Conservation (phyloP, 805 yeast species). For the Pichia paraexigua region DNA sequence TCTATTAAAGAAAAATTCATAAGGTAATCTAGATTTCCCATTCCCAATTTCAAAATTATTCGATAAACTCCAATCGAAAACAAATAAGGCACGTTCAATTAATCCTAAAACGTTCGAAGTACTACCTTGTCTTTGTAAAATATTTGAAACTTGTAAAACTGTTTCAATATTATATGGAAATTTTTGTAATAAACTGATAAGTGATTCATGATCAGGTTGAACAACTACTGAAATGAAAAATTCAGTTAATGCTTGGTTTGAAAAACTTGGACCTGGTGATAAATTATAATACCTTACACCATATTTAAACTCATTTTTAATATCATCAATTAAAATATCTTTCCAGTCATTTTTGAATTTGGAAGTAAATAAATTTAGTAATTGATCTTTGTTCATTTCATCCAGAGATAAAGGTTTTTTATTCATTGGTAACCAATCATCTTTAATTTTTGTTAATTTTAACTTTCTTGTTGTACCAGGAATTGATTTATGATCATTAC, state of each 20-base stretch:
- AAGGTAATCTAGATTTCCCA: conserved; percentile 63
- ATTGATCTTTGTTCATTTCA: conserved; percentile 35
- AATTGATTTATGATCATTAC: conserved; percentile 60
- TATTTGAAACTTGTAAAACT: conserved; percentile 69
- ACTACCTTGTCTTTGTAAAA: conserved; percentile 70
- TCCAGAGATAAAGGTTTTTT: conserved; percentile 56
- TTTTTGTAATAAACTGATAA: conserved; percentile 49
- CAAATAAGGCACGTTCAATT: conserved; percentile 69
- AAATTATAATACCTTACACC: conserved; percentile 56
- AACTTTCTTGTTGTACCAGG: conserved; percentile 71
- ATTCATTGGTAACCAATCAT: conserved; percentile 71
- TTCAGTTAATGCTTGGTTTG: conserved; percentile 33
- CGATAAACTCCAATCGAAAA: conserved; percentile 67
- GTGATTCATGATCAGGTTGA: conserved; percentile 72
- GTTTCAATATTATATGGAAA: conserved; percentile 73
- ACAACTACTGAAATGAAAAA: conserved; percentile 54
- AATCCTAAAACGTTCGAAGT: conserved; percentile 64
- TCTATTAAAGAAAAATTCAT: conserved; percentile 64
- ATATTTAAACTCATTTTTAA: conserved; percentile 28
- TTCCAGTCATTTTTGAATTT: conserved; percentile 37
- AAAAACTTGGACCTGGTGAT: conserved; percentile 22
- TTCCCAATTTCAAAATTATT: conserved; percentile 49
- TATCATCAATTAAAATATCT: conserved; percentile 38
- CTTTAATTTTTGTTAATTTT: conserved; percentile 61
- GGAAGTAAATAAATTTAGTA: conserved; percentile 29